Evolutionary conservation across 768 basidiomycete genomes (phyloP).

Genomic region (Collybiopsis luxurians): DNA sequence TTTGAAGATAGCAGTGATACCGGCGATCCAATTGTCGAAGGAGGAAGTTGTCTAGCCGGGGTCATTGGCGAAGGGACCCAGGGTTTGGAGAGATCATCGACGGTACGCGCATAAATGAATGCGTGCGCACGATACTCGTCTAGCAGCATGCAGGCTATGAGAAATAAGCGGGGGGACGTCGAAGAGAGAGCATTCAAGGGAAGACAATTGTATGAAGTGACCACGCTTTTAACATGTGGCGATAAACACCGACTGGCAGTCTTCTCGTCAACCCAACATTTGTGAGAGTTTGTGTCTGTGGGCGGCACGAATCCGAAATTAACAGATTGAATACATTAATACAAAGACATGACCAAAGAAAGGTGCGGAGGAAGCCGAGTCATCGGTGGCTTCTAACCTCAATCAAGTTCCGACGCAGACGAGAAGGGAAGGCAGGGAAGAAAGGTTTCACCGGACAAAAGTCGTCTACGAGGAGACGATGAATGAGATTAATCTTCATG

Average conservation of each 20-base stretch:
- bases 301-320: not conserved
- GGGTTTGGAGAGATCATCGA: conserved; percentile 14
- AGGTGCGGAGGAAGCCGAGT: too few species aligned
- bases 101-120: conserved; percentile 14
- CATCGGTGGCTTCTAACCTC: too few species aligned
- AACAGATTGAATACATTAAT: not conserved
- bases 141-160: not conserved
- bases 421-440: too few species aligned
- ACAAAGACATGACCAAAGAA: too few species aligned
- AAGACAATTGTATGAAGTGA: not conserved
- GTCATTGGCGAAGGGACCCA: conserved; percentile 18
- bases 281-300: not conserved
- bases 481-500: too few species aligned
- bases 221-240: conserved; percentile 7
- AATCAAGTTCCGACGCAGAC: too few species aligned
- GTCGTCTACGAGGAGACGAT: too few species aligned
- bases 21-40: not conserved
- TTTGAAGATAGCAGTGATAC: conserved; percentile 4
- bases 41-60: conserved; percentile 4
- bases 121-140: conserved; percentile 9
- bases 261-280: not conserved
- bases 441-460: too few species aligned
- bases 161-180: not conserved
- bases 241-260: not conserved
- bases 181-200: not conserved